Percentiles rank a stretch among this genome's conserved stretches.
Conservation (phyloP, 108 stramenopile species). For the Nitzschia sp. region DNA sequence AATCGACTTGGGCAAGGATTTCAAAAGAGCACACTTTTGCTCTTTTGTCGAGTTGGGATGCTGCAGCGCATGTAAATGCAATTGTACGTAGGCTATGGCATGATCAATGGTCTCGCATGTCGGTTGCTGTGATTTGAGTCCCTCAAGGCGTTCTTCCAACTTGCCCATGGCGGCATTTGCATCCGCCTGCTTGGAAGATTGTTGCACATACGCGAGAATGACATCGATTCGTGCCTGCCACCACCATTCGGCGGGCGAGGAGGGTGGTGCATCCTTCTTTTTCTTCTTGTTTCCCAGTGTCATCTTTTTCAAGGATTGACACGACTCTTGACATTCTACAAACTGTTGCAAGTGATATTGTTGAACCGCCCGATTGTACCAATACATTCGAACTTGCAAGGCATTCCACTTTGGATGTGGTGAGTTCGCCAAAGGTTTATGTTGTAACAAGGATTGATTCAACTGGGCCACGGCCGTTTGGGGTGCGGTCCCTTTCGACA, state of each 20-base stretch:
- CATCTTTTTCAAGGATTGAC: constrained; percentile 22
- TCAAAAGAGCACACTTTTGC: constrained; percentile 42
- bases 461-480: constrained; percentile 19
- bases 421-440: neutral
- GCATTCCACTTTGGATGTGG: constrained; percentile 39
- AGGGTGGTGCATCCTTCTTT: neutral
- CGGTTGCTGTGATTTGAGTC: constrained; percentile 8
- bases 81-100: constrained; percentile 30
- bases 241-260: constrained; percentile 24
- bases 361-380: constrained; percentile 42
- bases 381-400: constrained; percentile 41
- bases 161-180: constrained; percentile 11
- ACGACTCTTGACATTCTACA: constrained; percentile 39
- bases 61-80: constrained; percentile 29
- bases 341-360: constrained; percentile 27
- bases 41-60: constrained; percentile 10
- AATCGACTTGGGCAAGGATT: constrained; percentile 58
- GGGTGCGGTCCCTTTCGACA: neutral
- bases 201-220: constrained; percentile 27
- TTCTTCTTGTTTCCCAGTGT: neutral
- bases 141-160: constrained; percentile 15
- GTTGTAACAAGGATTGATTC: constrained; percentile 37
- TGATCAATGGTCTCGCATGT: constrained; percentile 16
- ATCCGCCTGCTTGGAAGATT: constrained; percentile 28
- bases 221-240: constrained; percentile 43